phyloP scores from a whole-genome alignment of 192 early-diverging fungal genomes.

The Backusella morwellensis region DNA sequence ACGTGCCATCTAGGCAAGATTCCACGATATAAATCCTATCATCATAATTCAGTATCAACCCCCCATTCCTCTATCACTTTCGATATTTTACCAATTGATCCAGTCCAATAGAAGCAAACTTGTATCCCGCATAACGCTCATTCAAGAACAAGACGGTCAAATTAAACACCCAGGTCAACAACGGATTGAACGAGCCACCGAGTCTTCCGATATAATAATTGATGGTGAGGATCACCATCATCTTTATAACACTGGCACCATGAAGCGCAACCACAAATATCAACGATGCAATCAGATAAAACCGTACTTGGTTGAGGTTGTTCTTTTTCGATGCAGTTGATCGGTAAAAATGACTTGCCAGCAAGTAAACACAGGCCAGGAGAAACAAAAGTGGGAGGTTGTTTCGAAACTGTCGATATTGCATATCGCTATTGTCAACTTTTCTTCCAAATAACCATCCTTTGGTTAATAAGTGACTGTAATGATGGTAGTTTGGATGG shows the following conservation, averaged over 20 bases:
- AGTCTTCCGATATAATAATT: conserved; percentile 68
- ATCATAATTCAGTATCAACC: not conserved
- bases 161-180: conserved; percentile 80
- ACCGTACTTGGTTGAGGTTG: not conserved
- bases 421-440: conserved; percentile 69
- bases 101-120: conserved; percentile 40
- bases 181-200: conserved; percentile 55
- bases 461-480: conserved; percentile 37
- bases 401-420: conserved; percentile 64
- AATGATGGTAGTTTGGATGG: conserved; percentile 40
- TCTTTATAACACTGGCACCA: conserved; percentile 75
- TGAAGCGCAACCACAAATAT: conserved; percentile 65
- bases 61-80: not conserved
- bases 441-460: conserved; percentile 58
- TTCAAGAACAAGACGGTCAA: conserved; percentile 79
- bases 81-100: not conserved
- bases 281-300: not conserved
- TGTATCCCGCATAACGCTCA: conserved; percentile 73
- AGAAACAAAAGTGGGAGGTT: conserved; percentile 52
- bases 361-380: conserved; percentile 48
- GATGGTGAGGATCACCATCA: conserved; percentile 55
- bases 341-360: conserved; percentile 45
- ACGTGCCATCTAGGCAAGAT: conserved; percentile 82
- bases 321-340: not conserved
- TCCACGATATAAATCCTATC: conserved; percentile 65